These are phyloP conservation scores for Colletotrichum salicis DNA, from an alignment of 2,329 filamentous ascomycete genomes.

Conservation along the genomic window DNA sequence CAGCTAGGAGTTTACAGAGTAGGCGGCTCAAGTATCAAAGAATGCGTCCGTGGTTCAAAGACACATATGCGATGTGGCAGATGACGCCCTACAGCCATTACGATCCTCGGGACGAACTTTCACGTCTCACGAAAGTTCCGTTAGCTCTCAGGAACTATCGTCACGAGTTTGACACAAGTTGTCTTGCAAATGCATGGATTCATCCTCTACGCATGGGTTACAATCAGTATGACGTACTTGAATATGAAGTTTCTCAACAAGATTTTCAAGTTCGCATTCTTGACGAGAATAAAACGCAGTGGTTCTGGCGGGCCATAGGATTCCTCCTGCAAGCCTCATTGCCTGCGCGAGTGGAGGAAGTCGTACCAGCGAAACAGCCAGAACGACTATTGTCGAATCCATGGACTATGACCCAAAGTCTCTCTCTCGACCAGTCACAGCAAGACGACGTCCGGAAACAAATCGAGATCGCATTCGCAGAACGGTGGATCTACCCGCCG, in stretches of 20 bases:
- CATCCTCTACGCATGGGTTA: not conserved
- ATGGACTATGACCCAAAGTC: not conserved
- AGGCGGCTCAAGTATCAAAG: not conserved
- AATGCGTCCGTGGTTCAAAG: slow-evolving; percentile 21
- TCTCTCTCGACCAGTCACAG: not conserved
- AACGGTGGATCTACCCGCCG: not conserved
- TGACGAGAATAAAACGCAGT: not conserved
- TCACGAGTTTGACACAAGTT: not conserved
- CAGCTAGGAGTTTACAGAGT: slow-evolving; percentile 1
- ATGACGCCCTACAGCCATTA: slow-evolving; percentile 19
- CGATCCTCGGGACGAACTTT: not conserved
- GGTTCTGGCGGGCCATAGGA: slow-evolving; percentile 32
- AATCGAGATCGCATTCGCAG: not conserved
- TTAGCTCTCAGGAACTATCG: not conserved
- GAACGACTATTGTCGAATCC: not conserved
- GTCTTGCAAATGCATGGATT: not conserved
- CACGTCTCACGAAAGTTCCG: not conserved
- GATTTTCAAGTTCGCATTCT: not conserved
- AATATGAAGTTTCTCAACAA: not conserved
- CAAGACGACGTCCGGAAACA: not conserved
- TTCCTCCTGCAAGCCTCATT: slow-evolving; percentile 10
- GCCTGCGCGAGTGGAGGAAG: not conserved
- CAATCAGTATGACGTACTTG: not conserved
- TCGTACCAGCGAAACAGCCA: not conserved
- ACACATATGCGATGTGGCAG: slow-evolving; percentile 24